Conservation (phyloP, 2,329 filamentous ascomycete genomes). For the Verticillium alfalfae region DNA sequence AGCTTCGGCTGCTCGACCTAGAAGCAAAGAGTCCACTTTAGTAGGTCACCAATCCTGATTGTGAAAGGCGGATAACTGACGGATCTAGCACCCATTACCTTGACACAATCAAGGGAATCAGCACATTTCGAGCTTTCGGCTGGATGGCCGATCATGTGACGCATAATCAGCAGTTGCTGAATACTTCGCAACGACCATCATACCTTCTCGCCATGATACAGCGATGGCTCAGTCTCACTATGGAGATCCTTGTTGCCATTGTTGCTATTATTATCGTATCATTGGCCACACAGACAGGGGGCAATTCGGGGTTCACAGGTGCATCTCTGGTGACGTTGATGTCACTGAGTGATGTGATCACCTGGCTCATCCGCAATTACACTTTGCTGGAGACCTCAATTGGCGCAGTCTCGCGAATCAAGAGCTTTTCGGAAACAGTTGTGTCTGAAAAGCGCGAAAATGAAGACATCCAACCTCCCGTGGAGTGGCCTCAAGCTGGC, state of each 20-base stretch:
- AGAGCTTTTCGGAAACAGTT: conserved; percentile 12
- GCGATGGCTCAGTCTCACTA: conserved; percentile 45
- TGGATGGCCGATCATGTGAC: conserved; percentile 39
- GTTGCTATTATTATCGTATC: conserved; percentile 41
- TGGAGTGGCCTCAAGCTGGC: conserved; percentile 12
- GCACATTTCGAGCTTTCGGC: conserved; percentile 48
- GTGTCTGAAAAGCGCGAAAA: conserved; percentile 6
- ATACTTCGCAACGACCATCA: conserved; percentile 46
- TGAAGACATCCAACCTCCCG: conserved; percentile 4
- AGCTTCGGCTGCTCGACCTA: conserved; percentile 50
- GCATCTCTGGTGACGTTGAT: conserved; percentile 27
- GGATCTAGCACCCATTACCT: conserved; percentile 33
- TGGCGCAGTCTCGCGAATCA: conserved; percentile 13
- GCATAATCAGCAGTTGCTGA: conserved; percentile 38
- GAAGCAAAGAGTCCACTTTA: conserved; percentile 51
- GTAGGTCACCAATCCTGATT: conserved; percentile 18
- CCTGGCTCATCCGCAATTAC: conserved; percentile 20
- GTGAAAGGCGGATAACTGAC: neutral
- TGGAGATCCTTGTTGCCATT: conserved; percentile 40
- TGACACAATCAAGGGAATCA: conserved; percentile 44
- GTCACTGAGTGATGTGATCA: conserved; percentile 20
- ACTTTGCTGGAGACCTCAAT: conserved; percentile 18
- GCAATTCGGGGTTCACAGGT: conserved; percentile 24
- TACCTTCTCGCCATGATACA: conserved; percentile 51
- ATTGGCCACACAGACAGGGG: conserved; percentile 32